Evolutionary conservation across 2,329 filamentous ascomycete species (phyloP).

Genomic region (Venturia oleaginea): DNA sequence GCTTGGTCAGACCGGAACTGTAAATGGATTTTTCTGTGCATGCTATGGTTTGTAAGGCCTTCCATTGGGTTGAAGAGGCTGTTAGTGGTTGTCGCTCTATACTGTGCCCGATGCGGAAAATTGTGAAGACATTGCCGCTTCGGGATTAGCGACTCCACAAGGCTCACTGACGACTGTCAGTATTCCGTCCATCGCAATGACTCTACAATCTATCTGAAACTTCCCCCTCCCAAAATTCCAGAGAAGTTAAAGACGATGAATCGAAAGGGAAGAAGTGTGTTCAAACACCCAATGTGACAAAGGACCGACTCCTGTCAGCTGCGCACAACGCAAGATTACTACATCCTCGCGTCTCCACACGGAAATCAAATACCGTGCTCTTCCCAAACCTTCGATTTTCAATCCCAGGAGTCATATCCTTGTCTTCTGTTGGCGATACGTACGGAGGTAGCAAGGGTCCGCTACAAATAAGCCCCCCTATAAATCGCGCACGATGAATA

Average conservation of each 20-base stretch:
- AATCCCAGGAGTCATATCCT: neutral
- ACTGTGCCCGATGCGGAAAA: neutral
- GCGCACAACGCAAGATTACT: neutral
- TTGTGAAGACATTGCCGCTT: neutral
- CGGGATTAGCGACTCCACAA: neutral
- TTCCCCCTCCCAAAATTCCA: neutral
- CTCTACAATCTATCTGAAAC: neutral
- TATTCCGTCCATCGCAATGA: neutral
- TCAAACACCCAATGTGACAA: neutral
- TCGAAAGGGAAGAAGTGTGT: neutral
- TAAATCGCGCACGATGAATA: neutral
- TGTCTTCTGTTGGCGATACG: too few species aligned
- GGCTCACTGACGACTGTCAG: neutral
- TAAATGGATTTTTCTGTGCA: neutral
- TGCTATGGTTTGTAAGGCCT: neutral
- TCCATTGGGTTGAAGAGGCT: neutral
- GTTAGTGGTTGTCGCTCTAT: neutral
- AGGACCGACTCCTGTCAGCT: neutral
- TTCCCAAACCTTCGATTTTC: neutral
- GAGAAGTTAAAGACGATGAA: neutral
- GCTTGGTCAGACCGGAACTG: neutral
- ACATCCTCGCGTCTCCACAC: too few species aligned
- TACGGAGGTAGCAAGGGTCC: neutral
- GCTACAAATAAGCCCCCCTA: neutral
- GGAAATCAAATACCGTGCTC: neutral